These are phyloP conservation scores for Yamadazyma diospyri DNA, from an alignment of 1,139 yeast genomes.

Conservation along the genomic window DNA sequence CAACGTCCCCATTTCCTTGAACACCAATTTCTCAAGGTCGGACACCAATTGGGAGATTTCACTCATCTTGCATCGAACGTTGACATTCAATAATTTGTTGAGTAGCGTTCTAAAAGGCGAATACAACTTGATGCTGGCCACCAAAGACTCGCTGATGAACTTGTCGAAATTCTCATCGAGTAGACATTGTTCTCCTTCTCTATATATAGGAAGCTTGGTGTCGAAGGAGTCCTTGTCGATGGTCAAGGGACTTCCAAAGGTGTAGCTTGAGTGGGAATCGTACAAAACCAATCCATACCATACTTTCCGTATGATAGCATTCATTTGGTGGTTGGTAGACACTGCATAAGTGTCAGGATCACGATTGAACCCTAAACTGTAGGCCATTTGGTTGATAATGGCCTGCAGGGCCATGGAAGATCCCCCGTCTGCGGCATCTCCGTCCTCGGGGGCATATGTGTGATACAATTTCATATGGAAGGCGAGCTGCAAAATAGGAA, in stretches of 20 bases:
- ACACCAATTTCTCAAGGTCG: constrained; percentile 20
- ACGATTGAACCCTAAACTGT: constrained; percentile 44
- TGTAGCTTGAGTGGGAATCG: constrained; percentile 26
- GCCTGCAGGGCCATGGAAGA: constrained; percentile 40
- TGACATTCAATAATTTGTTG: constrained; percentile 19
- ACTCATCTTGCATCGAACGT: constrained; percentile 20
- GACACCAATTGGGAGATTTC: constrained; percentile 21
- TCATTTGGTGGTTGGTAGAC: constrained; percentile 21
- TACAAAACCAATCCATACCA: constrained; percentile 45
- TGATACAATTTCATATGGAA: constrained; percentile 36
- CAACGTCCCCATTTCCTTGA: constrained; percentile 19
- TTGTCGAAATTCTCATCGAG: constrained; percentile 21
- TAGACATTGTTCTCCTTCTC: constrained; percentile 23
- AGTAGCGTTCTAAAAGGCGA: constrained; percentile 13
- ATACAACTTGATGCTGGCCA: constrained; percentile 6
- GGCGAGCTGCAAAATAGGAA: constrained; percentile 49
- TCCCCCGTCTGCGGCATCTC: constrained; percentile 45
- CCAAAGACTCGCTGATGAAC: constrained; percentile 18
- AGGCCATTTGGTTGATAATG: constrained; percentile 39
- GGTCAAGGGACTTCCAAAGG: constrained; percentile 27
- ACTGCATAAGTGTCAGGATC: constrained; percentile 30
- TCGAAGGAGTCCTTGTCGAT: constrained; percentile 22
- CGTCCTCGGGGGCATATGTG: constrained; percentile 49
- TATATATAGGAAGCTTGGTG: constrained; percentile 25
- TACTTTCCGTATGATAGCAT: constrained; percentile 46